Conservation (phyloP, 257 asterid genomes). For the Eustoma russellianum region DNA sequence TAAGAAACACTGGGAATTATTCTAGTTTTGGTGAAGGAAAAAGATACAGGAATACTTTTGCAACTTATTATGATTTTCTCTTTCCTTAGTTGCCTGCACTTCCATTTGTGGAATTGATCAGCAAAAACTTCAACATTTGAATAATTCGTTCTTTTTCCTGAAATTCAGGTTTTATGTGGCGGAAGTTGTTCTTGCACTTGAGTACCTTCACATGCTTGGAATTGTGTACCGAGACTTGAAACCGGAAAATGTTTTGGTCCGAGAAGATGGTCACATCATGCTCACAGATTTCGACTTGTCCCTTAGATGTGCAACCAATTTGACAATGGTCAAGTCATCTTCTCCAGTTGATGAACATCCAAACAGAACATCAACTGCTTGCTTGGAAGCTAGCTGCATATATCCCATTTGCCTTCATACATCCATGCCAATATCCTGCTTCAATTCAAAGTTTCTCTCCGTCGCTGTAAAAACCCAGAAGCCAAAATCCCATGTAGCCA, state of each 20-base stretch:
- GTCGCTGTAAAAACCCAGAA: slow-evolving; percentile 48
- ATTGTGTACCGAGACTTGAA: slow-evolving; percentile 85
- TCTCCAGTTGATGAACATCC: slow-evolving; percentile 34
- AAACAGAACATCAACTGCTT: slow-evolving; percentile 38
- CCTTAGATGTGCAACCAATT: slow-evolving; percentile 52
- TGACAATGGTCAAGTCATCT: slow-evolving; percentile 39
- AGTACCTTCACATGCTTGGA: slow-evolving; percentile 94
- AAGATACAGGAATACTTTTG: background rate
- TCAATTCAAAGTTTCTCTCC: slow-evolving; percentile 52
- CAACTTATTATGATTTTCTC: background rate
- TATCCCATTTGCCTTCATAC: slow-evolving; percentile 82
- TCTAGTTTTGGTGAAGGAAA: no score
- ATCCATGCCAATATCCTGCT: slow-evolving; percentile 67
- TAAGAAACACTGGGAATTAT: no score
- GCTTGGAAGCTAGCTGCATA: slow-evolving; percentile 58
- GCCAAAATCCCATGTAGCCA: slow-evolving; percentile 39
- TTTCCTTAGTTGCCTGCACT: background rate
- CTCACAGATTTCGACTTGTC: slow-evolving; percentile 76
- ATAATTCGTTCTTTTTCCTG: background rate
- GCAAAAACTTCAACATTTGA: background rate
- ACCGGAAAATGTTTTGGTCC: slow-evolving; percentile 70
- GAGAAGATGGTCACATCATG: slow-evolving; percentile 93
- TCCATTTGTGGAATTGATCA: no score
- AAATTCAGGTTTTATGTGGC: slow-evolving; percentile 70
- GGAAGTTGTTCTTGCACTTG: slow-evolving; percentile 77